These are phyloP conservation scores for Naegleria fowleri DNA, from an alignment of 208 protist species.

Conservation along the genomic window DNA sequence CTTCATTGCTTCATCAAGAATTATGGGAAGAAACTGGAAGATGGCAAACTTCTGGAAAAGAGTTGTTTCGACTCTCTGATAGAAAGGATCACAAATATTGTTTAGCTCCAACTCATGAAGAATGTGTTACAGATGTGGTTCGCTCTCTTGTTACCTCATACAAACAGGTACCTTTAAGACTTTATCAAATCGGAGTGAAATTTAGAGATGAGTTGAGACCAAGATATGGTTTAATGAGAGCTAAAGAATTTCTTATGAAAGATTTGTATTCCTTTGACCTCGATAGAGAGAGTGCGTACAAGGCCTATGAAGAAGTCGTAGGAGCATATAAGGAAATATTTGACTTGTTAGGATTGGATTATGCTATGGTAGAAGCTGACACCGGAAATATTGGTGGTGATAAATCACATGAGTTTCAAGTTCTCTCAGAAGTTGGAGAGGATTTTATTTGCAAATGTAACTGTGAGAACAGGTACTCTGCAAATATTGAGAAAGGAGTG, in stretches of 20 bases:
- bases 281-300: neutral
- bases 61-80: conserved; percentile 19
- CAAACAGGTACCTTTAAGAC: neutral
- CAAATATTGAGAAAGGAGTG: conserved; percentile 28
- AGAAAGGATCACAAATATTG: conserved; percentile 20
- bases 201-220: conserved; percentile 30
- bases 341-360: neutral
- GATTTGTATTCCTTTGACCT: conserved; percentile 26
- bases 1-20: neutral
- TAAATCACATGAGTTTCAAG: conserved; percentile 30
- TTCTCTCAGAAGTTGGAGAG: conserved; percentile 21
- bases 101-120: conserved; percentile 37
- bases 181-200: conserved; percentile 30
- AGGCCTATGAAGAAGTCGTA: neutral
- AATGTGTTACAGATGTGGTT: conserved; percentile 35
- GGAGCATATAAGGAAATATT: conserved; percentile 23
- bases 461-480: neutral
- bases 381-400: conserved; percentile 27
- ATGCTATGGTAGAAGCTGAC: conserved; percentile 13
- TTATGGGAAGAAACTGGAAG: conserved; percentile 28
- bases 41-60: conserved; percentile 3
- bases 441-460: conserved; percentile 14
- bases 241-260: conserved; percentile 31
- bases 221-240: conserved; percentile 24
- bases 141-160: neutral